These are phyloP conservation scores for Coemansia sp. DNA, from an alignment of 192 early-diverging fungal genomes.

Conservation along the genomic window DNA sequence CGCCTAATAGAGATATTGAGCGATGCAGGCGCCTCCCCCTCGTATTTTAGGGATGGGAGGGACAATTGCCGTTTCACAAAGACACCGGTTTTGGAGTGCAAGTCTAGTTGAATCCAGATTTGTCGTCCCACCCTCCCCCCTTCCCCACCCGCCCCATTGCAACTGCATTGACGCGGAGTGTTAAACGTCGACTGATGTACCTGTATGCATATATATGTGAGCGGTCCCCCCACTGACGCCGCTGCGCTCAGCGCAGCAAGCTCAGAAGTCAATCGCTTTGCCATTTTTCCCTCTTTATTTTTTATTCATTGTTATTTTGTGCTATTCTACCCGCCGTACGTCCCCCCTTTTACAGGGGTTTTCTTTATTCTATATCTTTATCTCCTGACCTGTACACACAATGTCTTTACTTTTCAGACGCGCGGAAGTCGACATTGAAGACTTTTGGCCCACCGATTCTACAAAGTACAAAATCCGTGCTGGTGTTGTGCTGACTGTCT, in stretches of 20 bases:
- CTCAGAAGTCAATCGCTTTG: background rate
- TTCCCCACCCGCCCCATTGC: background rate
- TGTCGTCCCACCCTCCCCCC: background rate
- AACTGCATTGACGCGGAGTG: background rate
- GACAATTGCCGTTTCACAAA: background rate
- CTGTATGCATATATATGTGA: background rate
- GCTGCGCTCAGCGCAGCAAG: background rate
- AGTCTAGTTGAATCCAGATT: background rate
- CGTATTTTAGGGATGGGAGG: background rate
- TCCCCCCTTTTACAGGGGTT: background rate
- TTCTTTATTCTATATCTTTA: constrained; percentile 13
- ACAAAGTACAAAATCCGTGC: constrained; percentile 35
- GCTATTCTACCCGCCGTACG: background rate
- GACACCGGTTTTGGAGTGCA: background rate
- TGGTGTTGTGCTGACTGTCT: constrained; percentile 28
- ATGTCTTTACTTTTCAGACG: background rate
- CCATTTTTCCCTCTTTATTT: background rate
- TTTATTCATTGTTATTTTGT: background rate
- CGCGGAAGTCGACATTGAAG: constrained; percentile 2
- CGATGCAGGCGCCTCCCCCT: background rate
- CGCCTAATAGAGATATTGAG: background rate
- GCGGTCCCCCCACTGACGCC: background rate
- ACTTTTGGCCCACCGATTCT: constrained; percentile 22
- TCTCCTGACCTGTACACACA: background rate
- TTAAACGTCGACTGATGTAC: background rate